Evolutionary conservation across 2,329 filamentous ascomycete genomes (phyloP).

Genomic region (Colletotrichum sp.): DNA sequence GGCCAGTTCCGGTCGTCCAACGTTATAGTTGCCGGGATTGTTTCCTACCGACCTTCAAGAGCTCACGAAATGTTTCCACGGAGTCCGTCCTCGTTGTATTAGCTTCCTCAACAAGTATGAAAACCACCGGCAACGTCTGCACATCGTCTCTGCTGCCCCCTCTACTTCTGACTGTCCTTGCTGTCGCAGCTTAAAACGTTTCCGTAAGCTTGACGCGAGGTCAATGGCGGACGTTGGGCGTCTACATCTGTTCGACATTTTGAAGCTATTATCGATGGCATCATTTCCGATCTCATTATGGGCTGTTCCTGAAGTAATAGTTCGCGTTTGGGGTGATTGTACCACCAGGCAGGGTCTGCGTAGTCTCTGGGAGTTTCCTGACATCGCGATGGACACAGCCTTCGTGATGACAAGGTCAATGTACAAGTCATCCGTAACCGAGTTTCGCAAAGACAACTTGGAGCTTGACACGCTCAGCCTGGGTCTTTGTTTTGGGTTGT

Average conservation of each 20-base stretch:
- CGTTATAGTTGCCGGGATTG: accelerated
- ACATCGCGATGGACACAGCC: no score
- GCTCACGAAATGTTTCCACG: accelerated
- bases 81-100: accelerated
- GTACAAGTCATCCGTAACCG: no score
- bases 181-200: accelerated
- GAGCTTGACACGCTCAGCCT: no score
- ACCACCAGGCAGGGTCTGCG: no score
- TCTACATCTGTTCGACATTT: accelerated
- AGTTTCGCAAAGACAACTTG: no score
- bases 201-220: background rate
- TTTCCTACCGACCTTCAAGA: accelerated
- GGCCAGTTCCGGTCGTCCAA: accelerated
- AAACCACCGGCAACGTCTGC: background rate
- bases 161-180: background rate
- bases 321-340: no score
- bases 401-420: no score
- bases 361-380: no score
- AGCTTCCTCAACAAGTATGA: accelerated
- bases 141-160: accelerated
- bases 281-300: no score
- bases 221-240: background rate
- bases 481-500: no score
- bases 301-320: no score
- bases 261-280: background rate